A percentile compares a stretch with the other conserved stretches of the same genome.
Evolutionary conservation across 192 early-diverging fungal genomes (phyloP).

Genomic region (Coemansia sp.): DNA sequence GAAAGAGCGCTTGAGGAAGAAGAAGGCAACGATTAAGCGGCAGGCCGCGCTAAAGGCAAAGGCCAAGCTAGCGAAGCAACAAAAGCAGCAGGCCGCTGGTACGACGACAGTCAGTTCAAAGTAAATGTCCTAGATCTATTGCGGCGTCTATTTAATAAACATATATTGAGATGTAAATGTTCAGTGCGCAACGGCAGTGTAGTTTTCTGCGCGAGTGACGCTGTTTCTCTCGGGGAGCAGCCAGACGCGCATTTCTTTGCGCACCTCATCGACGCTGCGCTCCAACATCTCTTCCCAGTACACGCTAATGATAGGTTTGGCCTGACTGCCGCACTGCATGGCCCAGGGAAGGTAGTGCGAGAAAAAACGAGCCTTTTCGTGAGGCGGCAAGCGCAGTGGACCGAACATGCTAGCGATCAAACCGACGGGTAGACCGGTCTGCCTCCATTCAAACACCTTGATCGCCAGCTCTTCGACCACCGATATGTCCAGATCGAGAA

Average conservation of each 20-base stretch:
- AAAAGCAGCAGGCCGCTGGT: conserved; percentile 14
- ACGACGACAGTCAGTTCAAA: conserved; percentile 3
- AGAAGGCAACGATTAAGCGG: conserved; percentile 37
- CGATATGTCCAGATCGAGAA: conserved; percentile 79
- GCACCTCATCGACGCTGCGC: conserved; percentile 66
- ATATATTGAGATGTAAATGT: background rate
- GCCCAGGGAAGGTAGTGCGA: conserved; percentile 89
- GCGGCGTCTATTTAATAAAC: background rate
- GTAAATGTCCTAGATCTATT: background rate
- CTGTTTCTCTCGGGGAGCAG: conserved; percentile 54
- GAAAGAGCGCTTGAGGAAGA: conserved; percentile 43
- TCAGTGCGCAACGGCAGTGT: conserved; percentile 20
- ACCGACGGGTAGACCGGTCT: conserved; percentile 90
- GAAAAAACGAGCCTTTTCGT: conserved; percentile 68
- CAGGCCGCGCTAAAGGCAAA: conserved; percentile 22
- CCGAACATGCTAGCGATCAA: conserved; percentile 83
- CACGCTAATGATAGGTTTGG: conserved; percentile 83
- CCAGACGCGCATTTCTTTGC: conserved; percentile 74
- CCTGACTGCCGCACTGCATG: conserved; percentile 73
- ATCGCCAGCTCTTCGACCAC: conserved; percentile 92
- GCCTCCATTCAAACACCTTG: conserved; percentile 93
- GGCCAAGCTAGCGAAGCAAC: conserved; percentile 18
- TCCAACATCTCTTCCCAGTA: conserved; percentile 87
- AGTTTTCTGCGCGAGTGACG: conserved; percentile 26
- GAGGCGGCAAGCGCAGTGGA: conserved; percentile 66